Percentiles rank a stretch among this genome's conserved stretches.
Conservation (phyloP, 306 rosid species). For the Pueraria montana region DNA sequence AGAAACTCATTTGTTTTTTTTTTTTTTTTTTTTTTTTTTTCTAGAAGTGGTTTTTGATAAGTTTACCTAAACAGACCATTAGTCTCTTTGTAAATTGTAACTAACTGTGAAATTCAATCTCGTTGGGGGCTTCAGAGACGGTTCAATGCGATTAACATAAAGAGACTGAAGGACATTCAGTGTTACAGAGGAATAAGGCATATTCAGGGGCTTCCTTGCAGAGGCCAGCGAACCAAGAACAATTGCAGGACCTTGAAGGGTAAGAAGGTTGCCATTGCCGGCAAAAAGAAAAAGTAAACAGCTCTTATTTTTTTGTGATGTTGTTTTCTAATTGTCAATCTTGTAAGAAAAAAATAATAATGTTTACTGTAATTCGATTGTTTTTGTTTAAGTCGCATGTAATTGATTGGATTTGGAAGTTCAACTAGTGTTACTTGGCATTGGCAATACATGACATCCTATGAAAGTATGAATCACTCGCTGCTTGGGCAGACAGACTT, state of each 20-base stretch:
- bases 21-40: too few relatives aligned
- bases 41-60: too few relatives aligned
- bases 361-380: constrained; percentile 32
- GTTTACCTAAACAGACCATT: too few relatives aligned
- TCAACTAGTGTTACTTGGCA: constrained; percentile 32
- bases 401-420: constrained; percentile 35
- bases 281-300: constrained; percentile 75
- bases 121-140: constrained; percentile 68
- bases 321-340: background rate
- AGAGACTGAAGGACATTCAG: constrained; percentile 94
- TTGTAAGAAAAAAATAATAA: background rate
- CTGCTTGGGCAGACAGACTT: background rate
- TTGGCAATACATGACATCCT: background rate
- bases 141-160: constrained; percentile 82
- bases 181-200: constrained; percentile 94
- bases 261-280: constrained; percentile 85
- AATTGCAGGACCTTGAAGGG: constrained; percentile 97
- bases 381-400: constrained; percentile 28
- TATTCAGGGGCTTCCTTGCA: constrained; percentile 89
- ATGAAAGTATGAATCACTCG: background rate
- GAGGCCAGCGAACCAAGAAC: constrained; percentile 96
- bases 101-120: background rate
- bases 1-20: too few relatives aligned
- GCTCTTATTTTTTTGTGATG: background rate
- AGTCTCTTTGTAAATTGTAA: background rate